A percentile compares a stretch with the other conserved stretches of the same genome.
These are phyloP conservation scores for Haplosporangium gracile DNA, from an alignment of 192 early-diverging fungal genomes.

Conservation along the genomic window DNA sequence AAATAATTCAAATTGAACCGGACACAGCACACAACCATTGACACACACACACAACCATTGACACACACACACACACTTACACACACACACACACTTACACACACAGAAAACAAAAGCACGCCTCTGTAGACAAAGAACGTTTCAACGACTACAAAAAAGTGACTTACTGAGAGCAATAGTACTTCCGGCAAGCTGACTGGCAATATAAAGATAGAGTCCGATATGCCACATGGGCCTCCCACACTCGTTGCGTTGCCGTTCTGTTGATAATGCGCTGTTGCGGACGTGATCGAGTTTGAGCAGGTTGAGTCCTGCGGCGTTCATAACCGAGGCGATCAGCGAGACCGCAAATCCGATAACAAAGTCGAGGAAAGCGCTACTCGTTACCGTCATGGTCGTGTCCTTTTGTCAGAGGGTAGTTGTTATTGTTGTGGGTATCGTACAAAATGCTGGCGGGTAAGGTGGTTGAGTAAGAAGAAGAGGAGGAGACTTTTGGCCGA, in stretches of 20 bases:
- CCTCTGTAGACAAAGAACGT: background rate
- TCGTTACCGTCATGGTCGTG: conserved; percentile 34
- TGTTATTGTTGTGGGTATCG: background rate
- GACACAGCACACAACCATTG: background rate
- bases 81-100: too few relatives aligned
- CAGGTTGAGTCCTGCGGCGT: conserved; percentile 69
- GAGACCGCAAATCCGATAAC: conserved; percentile 60
- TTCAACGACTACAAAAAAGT: background rate
- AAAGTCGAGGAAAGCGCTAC: conserved; percentile 44
- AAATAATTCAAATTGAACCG: background rate
- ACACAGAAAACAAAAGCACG: background rate
- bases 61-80: background rate
- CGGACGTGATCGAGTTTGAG: conserved; percentile 69
- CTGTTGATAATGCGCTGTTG: conserved; percentile 46
- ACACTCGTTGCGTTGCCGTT: conserved; percentile 66
- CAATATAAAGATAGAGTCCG: conserved; percentile 70
- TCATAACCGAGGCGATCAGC: conserved; percentile 58
- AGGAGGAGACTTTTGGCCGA: background rate
- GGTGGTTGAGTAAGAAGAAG: background rate
- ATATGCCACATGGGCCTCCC: conserved; percentile 71
- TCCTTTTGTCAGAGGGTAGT: background rate
- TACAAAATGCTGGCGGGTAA: background rate
- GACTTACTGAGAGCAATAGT: conserved; percentile 70
- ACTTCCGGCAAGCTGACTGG: conserved; percentile 65
- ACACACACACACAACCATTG: background rate